Conservation (phyloP, 2,329 filamentous ascomycete genomes). For the Dendryphion nanum region DNA sequence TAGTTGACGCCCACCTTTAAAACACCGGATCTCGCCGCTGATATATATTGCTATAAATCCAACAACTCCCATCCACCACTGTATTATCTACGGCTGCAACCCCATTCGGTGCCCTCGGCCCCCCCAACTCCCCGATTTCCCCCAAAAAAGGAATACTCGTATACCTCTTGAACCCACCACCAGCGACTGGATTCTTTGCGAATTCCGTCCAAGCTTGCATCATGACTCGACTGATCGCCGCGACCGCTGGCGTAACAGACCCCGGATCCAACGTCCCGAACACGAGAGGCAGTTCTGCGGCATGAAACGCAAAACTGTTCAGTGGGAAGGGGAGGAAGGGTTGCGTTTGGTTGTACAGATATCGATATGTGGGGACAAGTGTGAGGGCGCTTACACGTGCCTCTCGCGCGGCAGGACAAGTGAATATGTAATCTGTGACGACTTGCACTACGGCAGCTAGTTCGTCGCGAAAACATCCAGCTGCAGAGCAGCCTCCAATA, state of each 20-base stretch:
- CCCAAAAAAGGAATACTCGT: too few relatives aligned
- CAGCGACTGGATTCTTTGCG: slow-evolving; percentile 6
- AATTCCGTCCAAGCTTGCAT: slow-evolving; percentile 5
- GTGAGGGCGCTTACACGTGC: neutral
- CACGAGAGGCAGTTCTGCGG: slow-evolving; percentile 1
- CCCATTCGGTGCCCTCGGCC: too few relatives aligned
- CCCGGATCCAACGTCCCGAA: slow-evolving; percentile 3
- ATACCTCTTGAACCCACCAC: too few relatives aligned
- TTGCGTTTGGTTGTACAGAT: neutral
- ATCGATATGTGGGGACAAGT: neutral
- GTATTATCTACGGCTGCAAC: too few relatives aligned
- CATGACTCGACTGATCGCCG: slow-evolving; percentile 4
- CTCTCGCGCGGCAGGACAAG: neutral
- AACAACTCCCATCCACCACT: too few relatives aligned
- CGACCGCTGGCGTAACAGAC: neutral
- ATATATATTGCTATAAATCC: too few relatives aligned
- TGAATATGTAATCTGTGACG: neutral
- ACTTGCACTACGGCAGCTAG: neutral
- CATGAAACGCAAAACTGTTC: slow-evolving; percentile 3
- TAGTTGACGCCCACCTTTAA: too few relatives aligned
- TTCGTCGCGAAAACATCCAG: neutral
- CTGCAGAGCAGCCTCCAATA: too few relatives aligned
- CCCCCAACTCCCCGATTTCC: too few relatives aligned
- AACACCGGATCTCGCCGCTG: too few relatives aligned
- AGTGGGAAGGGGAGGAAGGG: neutral